Base-by-base conservation (phyloP, 768 basidiomycete species). In the Suillus subluteus region DNA sequence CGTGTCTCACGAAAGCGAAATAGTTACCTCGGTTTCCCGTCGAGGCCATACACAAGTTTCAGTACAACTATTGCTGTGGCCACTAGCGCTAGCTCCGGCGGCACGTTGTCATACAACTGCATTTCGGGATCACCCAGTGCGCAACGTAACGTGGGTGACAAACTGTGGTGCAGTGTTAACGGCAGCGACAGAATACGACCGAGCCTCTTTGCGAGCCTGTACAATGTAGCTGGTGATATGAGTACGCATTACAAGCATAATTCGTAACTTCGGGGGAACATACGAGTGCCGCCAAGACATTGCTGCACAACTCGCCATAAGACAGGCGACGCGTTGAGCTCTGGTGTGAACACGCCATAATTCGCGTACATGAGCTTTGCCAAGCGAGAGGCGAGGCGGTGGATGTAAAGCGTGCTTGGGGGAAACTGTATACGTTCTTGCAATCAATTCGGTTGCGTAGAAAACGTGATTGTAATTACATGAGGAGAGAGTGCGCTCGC, bases 11-110 rank as follows among this genome's bases (percentile, higher is more conserved):
- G 46, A 55, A 38, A 58, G 67, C 58, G 11, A 41, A 23, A n/a
- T 3, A 68, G 79, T 66, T 73, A 88, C 91, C 92, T 85, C 63
- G 71, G 65, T 68, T 79, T 80, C 37, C 88, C 92, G 74, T 96
- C 94, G 37, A 96, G 73, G 1, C 95, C 96, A 72, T 96, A 96
- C 32, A 89, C 85, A 83, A 97, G 83, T 79, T 96, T 96, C 71
- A 96, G 81, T 43, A 89, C 88, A 13, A 94, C 82, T 15, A 95
- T 82, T 58, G 85, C 84, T 16, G 81, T 81, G 2, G 85, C 87
- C 54, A 86, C 74, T 30, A 94, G 78, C 3, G 84, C 83, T 59
- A 90, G 79, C 73, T 96, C 94, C 12, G 89, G 84, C 7, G 92
- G 87, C 37, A 85, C 83, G 69, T 85, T 88, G 75, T 93, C 92